Percentiles rank a stretch among this genome's conserved stretches.
Evolutionary conservation across 305 asterid genomes (phyloP).

Genomic region (Galium porrigens): DNA sequence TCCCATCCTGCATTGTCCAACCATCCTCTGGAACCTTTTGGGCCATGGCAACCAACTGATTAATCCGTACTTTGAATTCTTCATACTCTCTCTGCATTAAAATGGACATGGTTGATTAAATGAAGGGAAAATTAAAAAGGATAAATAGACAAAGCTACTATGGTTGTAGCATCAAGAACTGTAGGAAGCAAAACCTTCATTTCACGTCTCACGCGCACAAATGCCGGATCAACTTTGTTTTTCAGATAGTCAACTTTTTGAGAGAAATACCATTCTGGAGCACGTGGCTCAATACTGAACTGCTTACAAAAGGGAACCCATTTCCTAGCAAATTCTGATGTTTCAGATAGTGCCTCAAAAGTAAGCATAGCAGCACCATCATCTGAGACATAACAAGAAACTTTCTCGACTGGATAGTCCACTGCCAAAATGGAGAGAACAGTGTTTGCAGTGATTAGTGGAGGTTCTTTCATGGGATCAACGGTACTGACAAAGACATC

Average conservation of each 20-base stretch:
- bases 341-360: constrained; percentile 69
- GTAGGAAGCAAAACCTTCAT: constrained; percentile 45
- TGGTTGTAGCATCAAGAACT: background rate
- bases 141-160: background rate
- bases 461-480: constrained; percentile 90
- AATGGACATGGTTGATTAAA: constrained; percentile 11
- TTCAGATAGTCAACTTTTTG: constrained; percentile 63
- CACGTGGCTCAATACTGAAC: constrained; percentile 68
- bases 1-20: constrained; percentile 90
- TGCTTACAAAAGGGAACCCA: constrained; percentile 91
- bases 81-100: constrained; percentile 64
- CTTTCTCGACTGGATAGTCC: constrained; percentile 76
- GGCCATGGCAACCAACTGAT: constrained; percentile 52
- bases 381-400: constrained; percentile 73
- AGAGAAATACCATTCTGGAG: constrained; percentile 79
- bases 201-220: constrained; percentile 69
- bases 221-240: constrained; percentile 70
- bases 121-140: constrained; percentile 5
- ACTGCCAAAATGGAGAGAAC: constrained; percentile 76
- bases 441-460: constrained; percentile 76
- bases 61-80: constrained; percentile 67
- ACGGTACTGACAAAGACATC: constrained; percentile 80
- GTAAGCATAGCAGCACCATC: constrained; percentile 96
- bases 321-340: constrained; percentile 60
- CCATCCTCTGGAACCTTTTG: constrained; percentile 87